Conservation (phyloP, 306 rosid genomes). For the Pterocarpus macrocarpus region DNA sequence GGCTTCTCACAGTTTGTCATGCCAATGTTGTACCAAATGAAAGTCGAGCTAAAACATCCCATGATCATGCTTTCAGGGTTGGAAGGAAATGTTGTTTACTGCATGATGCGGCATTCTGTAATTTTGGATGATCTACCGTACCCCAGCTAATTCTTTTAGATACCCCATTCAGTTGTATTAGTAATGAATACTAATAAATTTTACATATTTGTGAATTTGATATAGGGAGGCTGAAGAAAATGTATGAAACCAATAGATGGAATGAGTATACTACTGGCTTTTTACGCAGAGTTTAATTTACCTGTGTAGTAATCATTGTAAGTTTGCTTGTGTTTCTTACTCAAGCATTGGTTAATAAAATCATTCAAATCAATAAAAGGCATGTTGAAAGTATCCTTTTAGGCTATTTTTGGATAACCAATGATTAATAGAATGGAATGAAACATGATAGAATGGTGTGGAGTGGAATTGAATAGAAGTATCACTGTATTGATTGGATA, state of each 20-base stretch:
- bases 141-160: conserved; percentile 50
- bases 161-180: conserved; percentile 26
- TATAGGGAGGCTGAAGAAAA: conserved; percentile 25
- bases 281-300: background rate
- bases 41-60: conserved; percentile 41
- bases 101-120: conserved; percentile 40
- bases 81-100: conserved; percentile 25
- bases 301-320: background rate
- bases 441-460: no score
- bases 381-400: background rate
- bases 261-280: conserved; percentile 24
- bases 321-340: background rate
- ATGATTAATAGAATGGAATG: no score
- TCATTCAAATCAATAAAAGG: background rate
- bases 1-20: conserved; percentile 45
- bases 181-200: conserved; percentile 18
- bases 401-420: no score
- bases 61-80: conserved; percentile 36
- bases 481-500: no score
- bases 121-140: conserved; percentile 36
- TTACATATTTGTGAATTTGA: conserved; percentile 22
- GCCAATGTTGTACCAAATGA: conserved; percentile 44
- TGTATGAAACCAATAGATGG: conserved; percentile 29
- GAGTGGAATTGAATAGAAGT: no score
- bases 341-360: background rate